These are phyloP conservation scores for Xylariaceae sp. DNA, from an alignment of 2,329 filamentous ascomycete species.

Conservation along the genomic window DNA sequence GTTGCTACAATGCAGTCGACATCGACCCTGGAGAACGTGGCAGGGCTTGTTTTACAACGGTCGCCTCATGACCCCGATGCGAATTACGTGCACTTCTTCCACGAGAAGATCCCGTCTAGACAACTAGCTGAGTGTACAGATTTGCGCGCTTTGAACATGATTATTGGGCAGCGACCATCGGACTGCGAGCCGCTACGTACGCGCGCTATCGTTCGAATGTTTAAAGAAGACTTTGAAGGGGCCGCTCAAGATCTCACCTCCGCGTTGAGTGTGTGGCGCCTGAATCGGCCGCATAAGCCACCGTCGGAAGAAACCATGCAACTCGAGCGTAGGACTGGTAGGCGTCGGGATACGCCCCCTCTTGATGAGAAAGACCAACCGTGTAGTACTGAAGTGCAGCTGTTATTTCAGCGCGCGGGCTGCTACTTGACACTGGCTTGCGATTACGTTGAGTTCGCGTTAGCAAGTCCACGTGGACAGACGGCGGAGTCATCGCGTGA, in stretches of 20 bases:
- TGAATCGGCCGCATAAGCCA: conserved; percentile 43
- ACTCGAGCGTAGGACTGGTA: conserved; percentile 36
- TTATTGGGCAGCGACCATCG: conserved; percentile 58
- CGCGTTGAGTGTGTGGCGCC: conserved; percentile 53
- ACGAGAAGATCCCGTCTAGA: conserved; percentile 78
- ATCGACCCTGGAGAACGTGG: conserved; percentile 71
- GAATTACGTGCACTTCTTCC: conserved; percentile 87
- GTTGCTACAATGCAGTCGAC: conserved; percentile 80
- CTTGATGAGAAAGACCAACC: conserved; percentile 53
- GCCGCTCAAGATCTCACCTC: conserved; percentile 65
- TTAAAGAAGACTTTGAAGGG: conserved; percentile 68
- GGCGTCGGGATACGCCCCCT: conserved; percentile 31
- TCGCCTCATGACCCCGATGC: conserved; percentile 65
- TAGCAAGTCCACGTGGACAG: conserved; percentile 33
- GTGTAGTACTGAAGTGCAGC: conserved; percentile 66
- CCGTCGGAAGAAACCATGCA: conserved; percentile 48
- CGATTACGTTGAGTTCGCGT: conserved; percentile 53
- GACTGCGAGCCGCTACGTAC: conserved; percentile 67
- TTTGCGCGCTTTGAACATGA: conserved; percentile 59
- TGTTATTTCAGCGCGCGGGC: conserved; percentile 70
- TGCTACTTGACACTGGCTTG: conserved; percentile 69
- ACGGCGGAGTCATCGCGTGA: conserved; percentile 16
- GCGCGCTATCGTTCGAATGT: conserved; percentile 66
- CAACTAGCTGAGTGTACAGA: conserved; percentile 68
- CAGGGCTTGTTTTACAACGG: conserved; percentile 64